Base-by-base conservation (phyloP, 345 rosid genomes). In the Turnera subulata region DNA sequence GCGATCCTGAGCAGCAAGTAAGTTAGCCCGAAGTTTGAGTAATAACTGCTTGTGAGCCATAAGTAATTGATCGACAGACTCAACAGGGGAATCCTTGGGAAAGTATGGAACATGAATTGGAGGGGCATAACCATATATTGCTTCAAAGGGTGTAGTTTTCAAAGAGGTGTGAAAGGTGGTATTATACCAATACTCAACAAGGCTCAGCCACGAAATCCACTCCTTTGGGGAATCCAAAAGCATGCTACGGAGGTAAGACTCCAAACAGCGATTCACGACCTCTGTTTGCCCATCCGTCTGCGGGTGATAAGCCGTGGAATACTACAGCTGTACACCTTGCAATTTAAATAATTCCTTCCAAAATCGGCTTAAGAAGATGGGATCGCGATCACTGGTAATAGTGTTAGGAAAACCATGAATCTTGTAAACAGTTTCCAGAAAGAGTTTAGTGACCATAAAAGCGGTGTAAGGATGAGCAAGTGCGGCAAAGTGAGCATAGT, bases 1-100 rank as follows among this genome's bases (percentile, higher is more conserved):
- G 15, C 14, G 0, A 0, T 3, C 13, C 21, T 0, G 5, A 5
- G 3, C 8, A 4, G 6, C 0, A 2, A 7, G 13, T 8, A 12
- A 56, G 12, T 22, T 56, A 14, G 8, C 2, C 5, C 16, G 35
- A 35, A 2, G 38, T 45, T 14, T 35, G 5, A 11, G 13, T 7
- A 12, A 33, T 23, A 14, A 13, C 11, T 12, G 23, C 14, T 16
- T 15, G 6, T 9, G 0, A 18, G 11, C 35, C 2, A 6, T 11
- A 6, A 1, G 23, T 8, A 11, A n/a, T 26, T 5, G 20, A 0
- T 38, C 29, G 3, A 55, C 46, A 11, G 21, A 6, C 11, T 35
- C 6, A n/a, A 35, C 58, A 32, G 6, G 18, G 14, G 46, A 18
- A 22, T 7, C 15, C 7, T 18, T 9, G 2, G 1, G 2, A 11